A percentile compares a stretch with the other conserved stretches of the same genome.
phyloP scores from a whole-genome alignment of 2,329 filamentous ascomycete genomes.

The Anthostomella pinea region DNA sequence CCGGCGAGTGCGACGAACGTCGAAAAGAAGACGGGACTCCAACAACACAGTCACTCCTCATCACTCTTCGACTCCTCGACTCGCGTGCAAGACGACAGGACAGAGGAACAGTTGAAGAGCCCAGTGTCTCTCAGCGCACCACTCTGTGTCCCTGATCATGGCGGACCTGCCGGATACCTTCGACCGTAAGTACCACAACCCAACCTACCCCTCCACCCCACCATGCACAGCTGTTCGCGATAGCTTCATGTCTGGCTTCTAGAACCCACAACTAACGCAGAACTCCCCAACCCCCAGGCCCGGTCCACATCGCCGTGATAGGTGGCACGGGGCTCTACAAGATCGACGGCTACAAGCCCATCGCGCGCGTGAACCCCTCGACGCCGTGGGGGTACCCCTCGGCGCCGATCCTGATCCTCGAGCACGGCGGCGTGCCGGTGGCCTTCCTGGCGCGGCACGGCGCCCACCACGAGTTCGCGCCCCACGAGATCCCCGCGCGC shows the following conservation, averaged over 20 bases:
- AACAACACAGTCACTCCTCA: no score
- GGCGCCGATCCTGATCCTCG: slow-evolving; percentile 77
- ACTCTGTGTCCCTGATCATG: no score
- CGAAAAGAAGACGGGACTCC: no score
- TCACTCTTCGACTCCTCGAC: no score
- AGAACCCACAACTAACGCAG: slow-evolving; percentile 6
- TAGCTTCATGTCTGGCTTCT: slow-evolving; percentile 2
- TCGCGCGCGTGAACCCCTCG: slow-evolving; percentile 70
- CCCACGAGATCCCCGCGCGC: slow-evolving; percentile 89
- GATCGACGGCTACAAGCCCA: slow-evolving; percentile 81
- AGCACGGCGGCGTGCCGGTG: slow-evolving; percentile 77
- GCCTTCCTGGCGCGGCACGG: slow-evolving; percentile 96
- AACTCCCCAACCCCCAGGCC: slow-evolving; percentile 43
- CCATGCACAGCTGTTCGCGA: slow-evolving; percentile 2
- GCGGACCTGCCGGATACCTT: slow-evolving; percentile 55
- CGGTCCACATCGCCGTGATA: slow-evolving; percentile 82
- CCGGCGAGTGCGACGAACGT: no score
- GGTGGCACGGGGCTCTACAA: slow-evolving; percentile 90
- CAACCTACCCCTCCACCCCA: slow-evolving; percentile 1
- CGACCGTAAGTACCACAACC: slow-evolving; percentile 45
- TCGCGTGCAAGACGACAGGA: no score
- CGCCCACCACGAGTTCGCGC: slow-evolving; percentile 80
- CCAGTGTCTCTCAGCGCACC: no score
- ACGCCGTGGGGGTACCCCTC: slow-evolving; percentile 89
- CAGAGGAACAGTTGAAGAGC: no score